phyloP scores from a whole-genome alignment of 2,329 filamentous ascomycete genomes.

The Colletotrichum sp. region DNA sequence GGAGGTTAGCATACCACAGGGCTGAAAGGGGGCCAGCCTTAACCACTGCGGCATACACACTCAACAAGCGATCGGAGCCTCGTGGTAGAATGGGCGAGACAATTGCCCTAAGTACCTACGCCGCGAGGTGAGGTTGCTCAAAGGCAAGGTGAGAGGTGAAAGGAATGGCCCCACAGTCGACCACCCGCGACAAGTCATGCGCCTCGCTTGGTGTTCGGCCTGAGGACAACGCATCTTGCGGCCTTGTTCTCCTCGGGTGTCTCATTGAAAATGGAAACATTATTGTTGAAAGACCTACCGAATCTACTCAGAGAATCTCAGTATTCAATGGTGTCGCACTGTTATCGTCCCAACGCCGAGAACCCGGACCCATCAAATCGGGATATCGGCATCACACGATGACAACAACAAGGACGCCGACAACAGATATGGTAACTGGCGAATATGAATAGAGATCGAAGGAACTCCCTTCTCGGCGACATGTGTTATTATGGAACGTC shows the following conservation, averaged over 20 bases:
- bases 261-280: too few relatives aligned
- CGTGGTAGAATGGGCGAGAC: background rate
- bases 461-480: rapidly evolving
- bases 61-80: background rate
- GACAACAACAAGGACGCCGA: background rate
- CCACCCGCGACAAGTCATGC: background rate
- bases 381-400: background rate
- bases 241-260: background rate
- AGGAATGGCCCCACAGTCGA: background rate
- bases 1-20: background rate
- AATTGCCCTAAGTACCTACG: background rate
- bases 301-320: too few relatives aligned
- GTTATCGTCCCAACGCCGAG: background rate
- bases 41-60: background rate
- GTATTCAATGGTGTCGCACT: background rate
- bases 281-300: too few relatives aligned
- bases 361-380: background rate
- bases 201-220: background rate
- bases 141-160: background rate
- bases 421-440: too few relatives aligned
- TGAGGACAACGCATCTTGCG: background rate
- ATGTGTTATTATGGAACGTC: background rate
- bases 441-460: background rate
- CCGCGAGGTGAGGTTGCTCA: background rate
- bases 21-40: background rate